Base-by-base conservation (phyloP, 441 rosid genomes). In the Breynia disticha region DNA sequence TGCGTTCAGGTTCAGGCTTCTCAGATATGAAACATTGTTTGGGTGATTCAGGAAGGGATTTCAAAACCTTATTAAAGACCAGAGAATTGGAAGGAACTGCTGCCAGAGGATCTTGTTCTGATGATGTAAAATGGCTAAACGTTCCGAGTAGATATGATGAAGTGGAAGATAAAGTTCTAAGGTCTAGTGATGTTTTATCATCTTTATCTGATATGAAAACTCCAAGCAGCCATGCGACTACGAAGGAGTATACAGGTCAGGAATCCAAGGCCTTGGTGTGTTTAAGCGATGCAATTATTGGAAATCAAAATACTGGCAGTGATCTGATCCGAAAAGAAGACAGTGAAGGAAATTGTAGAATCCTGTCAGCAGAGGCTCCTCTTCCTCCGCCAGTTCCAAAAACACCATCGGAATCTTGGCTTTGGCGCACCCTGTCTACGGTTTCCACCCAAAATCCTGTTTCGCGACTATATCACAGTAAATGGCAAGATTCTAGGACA, bases 391-490 rank as follows among this genome's bases (percentile, higher is more conserved):
- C 86, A 3, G 64, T 75, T 7, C 95, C 88, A 4, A 84, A 79
- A 63, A 81, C 76, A 59, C 98, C 98, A 5, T 81, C 98, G 1
- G 90, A 88, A 50, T 91, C 98, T 19, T 91, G 98, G 98, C 94
- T 91, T 39, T 68, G 80, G 66, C 86, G 89, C 52, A 73, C 90
- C 32, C 69, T 84, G 64, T 94, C 95, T 66, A 71, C 90, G 20
- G 63, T 72, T 54, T 49, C 77, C 0, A 60, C 84, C 1, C 74
- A 64, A 41, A 78, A 56, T 47, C 59, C 74, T 20, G 61, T 75
- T 52, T 67, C 76, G 7, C 72, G 68, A 45, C 65, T 68, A 22
- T 37, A 67, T 19, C 63, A 42, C 47, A 64, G 64, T 13, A 80
- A 71, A 60, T 70, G 68, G 75, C 72, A 65, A 51, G 78, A 69